Evolutionary conservation across 768 basidiomycete genomes (phyloP).

Genomic region (Candolleomyces efflorescens): DNA sequence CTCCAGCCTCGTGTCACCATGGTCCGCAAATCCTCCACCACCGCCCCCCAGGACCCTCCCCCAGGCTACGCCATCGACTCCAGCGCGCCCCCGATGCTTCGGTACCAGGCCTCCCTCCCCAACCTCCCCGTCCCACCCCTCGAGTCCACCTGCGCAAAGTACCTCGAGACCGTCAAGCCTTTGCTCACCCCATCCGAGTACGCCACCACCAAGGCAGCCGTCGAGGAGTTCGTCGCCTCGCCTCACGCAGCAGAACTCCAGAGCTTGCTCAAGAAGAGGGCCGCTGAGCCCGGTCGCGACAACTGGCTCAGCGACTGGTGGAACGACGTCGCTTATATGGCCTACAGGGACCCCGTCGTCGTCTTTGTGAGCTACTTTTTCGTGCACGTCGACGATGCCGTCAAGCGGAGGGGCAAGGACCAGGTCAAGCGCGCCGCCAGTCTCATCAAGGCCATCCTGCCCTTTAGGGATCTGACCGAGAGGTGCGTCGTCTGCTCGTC

Average conservation of each 20-base stretch:
- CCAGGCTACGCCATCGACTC: conserved; percentile 43
- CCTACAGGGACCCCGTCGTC: conserved; percentile 84
- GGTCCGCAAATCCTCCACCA: conserved; percentile 15
- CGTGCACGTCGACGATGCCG: conserved; percentile 67
- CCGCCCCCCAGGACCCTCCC: conserved; percentile 19
- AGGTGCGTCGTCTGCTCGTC: conserved; percentile 44
- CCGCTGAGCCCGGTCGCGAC: conserved; percentile 47
- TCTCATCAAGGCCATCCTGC: conserved; percentile 79
- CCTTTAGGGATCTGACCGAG: conserved; percentile 82
- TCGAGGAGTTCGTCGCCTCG: conserved; percentile 66
- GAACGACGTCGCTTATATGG: conserved; percentile 92
- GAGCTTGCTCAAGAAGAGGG: conserved; percentile 69
- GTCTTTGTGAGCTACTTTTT: conserved; percentile 96
- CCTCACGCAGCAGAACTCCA: conserved; percentile 73
- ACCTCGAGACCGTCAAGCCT: conserved; percentile 81
- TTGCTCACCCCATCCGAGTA: conserved; percentile 66
- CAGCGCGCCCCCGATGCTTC: conserved; percentile 62
- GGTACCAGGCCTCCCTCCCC: conserved; percentile 70
- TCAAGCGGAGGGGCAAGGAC: conserved; percentile 31
- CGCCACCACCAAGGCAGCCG: conserved; percentile 50
- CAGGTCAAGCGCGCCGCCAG: conserved; percentile 76
- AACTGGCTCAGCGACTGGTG: conserved; percentile 99
- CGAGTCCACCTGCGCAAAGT: conserved; percentile 78
- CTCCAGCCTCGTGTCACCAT: background rate
- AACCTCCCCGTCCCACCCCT: conserved; percentile 82